These are phyloP conservation scores for Rhizopogon salebrosus DNA, from an alignment of 768 basidiomycete genomes.

Conservation along the genomic window DNA sequence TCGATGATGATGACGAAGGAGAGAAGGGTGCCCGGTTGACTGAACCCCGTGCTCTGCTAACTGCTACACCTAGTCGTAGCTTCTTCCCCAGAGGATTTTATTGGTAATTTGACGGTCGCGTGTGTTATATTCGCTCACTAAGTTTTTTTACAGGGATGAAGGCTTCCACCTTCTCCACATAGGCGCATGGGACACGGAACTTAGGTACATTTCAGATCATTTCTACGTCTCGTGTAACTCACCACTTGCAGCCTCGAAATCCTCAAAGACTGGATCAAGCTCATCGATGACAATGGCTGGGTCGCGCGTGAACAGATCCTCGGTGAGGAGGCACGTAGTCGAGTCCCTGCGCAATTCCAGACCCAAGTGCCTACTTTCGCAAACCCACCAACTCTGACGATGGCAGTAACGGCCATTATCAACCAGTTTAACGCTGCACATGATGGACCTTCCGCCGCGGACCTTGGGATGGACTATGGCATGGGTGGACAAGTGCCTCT, in stretches of 20 bases:
- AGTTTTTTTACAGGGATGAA: slow-evolving; percentile 67
- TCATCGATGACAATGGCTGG: slow-evolving; percentile 95
- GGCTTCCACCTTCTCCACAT: slow-evolving; percentile 93
- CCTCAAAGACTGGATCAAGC: slow-evolving; percentile 80
- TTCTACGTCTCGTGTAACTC: not conserved
- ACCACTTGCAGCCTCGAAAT: slow-evolving; percentile 66
- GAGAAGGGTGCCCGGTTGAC: slow-evolving; percentile 60
- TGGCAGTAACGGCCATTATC: slow-evolving; percentile 92
- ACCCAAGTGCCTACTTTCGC: slow-evolving; percentile 92
- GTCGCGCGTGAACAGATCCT: slow-evolving; percentile 95
- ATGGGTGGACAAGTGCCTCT: slow-evolving; percentile 53
- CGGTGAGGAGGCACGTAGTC: slow-evolving; percentile 94
- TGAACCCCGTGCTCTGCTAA: slow-evolving; percentile 72
- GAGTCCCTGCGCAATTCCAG: slow-evolving; percentile 86
- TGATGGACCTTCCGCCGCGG: slow-evolving; percentile 46
- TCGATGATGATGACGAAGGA: slow-evolving; percentile 33
- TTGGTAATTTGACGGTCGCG: slow-evolving; percentile 49
- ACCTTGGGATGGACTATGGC: slow-evolving; percentile 64
- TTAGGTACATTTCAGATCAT: slow-evolving; percentile 41
- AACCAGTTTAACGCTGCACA: slow-evolving; percentile 51
- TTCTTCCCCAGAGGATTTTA: slow-evolving; percentile 99
- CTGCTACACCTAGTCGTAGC: slow-evolving; percentile 91
- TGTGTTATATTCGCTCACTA: not conserved
- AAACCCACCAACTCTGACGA: slow-evolving; percentile 91
- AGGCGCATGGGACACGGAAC: slow-evolving; percentile 89